These are phyloP conservation scores for Plasmopara viticola DNA, from an alignment of 352 stramenopile species.

Conservation along the genomic window DNA sequence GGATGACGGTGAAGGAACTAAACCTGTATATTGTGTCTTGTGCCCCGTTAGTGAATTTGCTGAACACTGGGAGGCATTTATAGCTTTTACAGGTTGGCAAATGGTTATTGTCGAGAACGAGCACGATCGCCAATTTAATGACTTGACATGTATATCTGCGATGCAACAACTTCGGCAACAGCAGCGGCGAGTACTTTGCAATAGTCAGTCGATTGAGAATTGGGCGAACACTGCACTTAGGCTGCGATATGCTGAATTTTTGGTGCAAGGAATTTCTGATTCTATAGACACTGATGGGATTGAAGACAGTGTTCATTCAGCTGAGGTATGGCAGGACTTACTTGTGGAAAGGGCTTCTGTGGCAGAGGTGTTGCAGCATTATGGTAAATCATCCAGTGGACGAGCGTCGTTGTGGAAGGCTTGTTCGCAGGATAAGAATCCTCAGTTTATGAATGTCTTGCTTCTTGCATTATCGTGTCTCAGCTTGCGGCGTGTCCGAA, in stretches of 20 bases:
- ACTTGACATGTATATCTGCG: conserved; percentile 29
- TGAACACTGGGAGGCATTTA: conserved; percentile 46
- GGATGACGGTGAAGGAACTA: conserved; percentile 40
- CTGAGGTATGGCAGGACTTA: conserved; percentile 21
- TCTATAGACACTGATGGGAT: conserved; percentile 1
- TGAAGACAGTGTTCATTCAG: conserved; percentile 15
- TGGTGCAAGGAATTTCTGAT: conserved; percentile 26
- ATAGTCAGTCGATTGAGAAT: conserved; percentile 47
- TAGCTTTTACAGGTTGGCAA: conserved; percentile 46
- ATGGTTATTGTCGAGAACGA: conserved; percentile 75
- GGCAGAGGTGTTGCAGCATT: conserved; percentile 33
- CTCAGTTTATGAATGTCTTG: conserved; percentile 34
- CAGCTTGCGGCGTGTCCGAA: conserved; percentile 57
- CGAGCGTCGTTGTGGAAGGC: conserved; percentile 41
- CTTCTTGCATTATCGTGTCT: conserved; percentile 55
- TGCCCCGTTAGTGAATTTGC: conserved; percentile 51
- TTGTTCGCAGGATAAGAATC: conserved; percentile 21
- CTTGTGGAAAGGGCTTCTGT: conserved; percentile 45
- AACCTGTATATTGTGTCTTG: conserved; percentile 57
- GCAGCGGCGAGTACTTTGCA: conserved; percentile 55
- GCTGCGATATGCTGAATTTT: conserved; percentile 45
- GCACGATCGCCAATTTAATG: conserved; percentile 39
- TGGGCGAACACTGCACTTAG: conserved; percentile 41
- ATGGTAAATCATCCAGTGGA: conserved; percentile 38
- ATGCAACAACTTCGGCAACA: conserved; percentile 42